phyloP scores from a whole-genome alignment of 164 flowering plant species.

The Buxus sempervirens region DNA sequence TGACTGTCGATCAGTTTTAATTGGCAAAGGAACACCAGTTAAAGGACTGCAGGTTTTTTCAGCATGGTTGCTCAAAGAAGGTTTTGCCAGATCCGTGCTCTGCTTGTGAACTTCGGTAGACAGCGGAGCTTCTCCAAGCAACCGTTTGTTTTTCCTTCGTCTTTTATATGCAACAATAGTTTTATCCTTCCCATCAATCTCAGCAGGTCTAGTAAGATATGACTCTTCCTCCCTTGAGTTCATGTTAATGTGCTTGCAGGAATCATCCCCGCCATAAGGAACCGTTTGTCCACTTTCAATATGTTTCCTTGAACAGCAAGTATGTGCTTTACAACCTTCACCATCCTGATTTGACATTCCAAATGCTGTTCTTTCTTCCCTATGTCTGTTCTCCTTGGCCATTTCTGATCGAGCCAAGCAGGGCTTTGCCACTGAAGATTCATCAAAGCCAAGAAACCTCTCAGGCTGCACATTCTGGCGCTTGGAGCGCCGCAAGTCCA shows the following conservation, averaged over 20 bases:
- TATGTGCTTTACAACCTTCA: neutral
- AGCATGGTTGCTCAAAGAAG: neutral
- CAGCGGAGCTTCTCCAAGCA: neutral
- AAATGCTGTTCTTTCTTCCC: slow-evolving; percentile 30
- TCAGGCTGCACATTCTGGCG: slow-evolving; percentile 66
- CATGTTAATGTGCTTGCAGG: neutral
- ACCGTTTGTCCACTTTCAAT: slow-evolving; percentile 10
- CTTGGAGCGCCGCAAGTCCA: slow-evolving; percentile 63
- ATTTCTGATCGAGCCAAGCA: slow-evolving; percentile 26
- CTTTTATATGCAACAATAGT: neutral
- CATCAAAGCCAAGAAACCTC: slow-evolving; percentile 45
- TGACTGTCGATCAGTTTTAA: no score
- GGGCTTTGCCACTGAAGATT: slow-evolving; percentile 28
- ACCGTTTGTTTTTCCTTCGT: slow-evolving; percentile 1
- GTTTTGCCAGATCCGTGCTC: neutral
- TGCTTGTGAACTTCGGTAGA: neutral
- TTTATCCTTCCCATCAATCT: neutral
- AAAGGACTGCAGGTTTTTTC: neutral
- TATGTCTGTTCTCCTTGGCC: slow-evolving; percentile 18
- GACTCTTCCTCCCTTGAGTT: slow-evolving; percentile 2
- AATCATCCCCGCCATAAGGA: slow-evolving; percentile 6
- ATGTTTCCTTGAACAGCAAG: slow-evolving; percentile 6
- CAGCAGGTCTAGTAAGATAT: neutral
- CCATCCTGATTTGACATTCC: slow-evolving; percentile 28
- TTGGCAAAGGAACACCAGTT: neutral